Conservation (phyloP, 1,284 basidiomycete species). For the Boletus semigastroideus region DNA sequence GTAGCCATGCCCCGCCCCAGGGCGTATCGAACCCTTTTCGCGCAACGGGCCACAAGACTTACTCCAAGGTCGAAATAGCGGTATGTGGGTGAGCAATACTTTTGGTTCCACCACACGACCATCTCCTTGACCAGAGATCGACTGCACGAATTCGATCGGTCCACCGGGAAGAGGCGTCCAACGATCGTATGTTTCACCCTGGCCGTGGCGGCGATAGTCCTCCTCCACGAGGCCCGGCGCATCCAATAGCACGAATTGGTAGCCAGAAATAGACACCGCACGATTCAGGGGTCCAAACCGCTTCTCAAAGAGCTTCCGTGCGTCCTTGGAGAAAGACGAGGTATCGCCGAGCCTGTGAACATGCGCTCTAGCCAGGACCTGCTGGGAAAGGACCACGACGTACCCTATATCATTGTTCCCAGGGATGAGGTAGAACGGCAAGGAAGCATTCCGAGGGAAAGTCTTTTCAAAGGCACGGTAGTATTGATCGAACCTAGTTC, state of each 20-base stretch:
- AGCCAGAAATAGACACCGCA: slow-evolving; percentile 57
- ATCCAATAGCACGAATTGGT: slow-evolving; percentile 74
- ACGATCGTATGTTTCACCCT: slow-evolving; percentile 45
- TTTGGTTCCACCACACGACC: slow-evolving; percentile 31
- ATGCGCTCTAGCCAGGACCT: not conserved
- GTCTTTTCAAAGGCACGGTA: slow-evolving; percentile 66
- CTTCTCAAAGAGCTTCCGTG: slow-evolving; percentile 60
- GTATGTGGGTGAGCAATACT: slow-evolving; percentile 83
- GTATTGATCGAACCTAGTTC: slow-evolving; percentile 65
- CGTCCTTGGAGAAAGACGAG: slow-evolving; percentile 55
- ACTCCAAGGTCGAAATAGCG: slow-evolving; percentile 71
- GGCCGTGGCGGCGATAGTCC: slow-evolving; percentile 60
- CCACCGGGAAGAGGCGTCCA: slow-evolving; percentile 62
- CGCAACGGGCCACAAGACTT: slow-evolving; percentile 74
- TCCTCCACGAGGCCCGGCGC: slow-evolving; percentile 81
- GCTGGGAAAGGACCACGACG: slow-evolving; percentile 12
- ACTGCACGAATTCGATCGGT: slow-evolving; percentile 67
- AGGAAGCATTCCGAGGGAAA: slow-evolving; percentile 46
- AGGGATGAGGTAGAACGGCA: slow-evolving; percentile 69
- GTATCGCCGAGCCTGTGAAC: slow-evolving; percentile 56
- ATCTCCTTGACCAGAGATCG: slow-evolving; percentile 39
- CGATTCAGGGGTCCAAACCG: slow-evolving; percentile 68
- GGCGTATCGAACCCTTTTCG: slow-evolving; percentile 70
- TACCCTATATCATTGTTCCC: slow-evolving; percentile 90
- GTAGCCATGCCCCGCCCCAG: slow-evolving; percentile 79